Evolutionary conservation across 257 asterid species (phyloP), one percentile per base, ranked within the genome.

Genomic region (Striga asiatica): DNA sequence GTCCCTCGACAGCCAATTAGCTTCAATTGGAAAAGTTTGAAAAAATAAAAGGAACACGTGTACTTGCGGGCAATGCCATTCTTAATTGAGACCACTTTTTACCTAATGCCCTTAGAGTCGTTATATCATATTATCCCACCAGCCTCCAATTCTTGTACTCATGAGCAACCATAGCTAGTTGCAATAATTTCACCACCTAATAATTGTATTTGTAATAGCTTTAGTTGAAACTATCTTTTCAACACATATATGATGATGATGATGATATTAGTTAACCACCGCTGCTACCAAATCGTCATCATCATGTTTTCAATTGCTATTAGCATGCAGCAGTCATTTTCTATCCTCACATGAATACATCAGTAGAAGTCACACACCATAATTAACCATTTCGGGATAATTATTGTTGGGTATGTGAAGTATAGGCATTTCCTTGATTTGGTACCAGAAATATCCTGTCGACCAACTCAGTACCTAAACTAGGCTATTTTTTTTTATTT

Each of bases 251-350:
- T n/a, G n/a, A n/a, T n/a, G n/a, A n/a, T n/a, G n/a, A n/a, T n/a
- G 17, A 23, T 24, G 6, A 22, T n/a, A 22, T 10, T 23, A 58
- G 60, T 65, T 49, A 46, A 45, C 74, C 67, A 68, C 54, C 49
- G 50, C 60, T 60, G 17, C 56, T 37, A 71, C 75, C 73, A 56
- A 60, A 67, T 14, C 22, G 0, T 24, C 10, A 49, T 49, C 5
- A 49, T 49, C 17, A 10, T 24, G 4, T 13, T 48, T 20, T 8
- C 11, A 19, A 21, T 48, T 48, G 31, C 9, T 16, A 9, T 37
- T 37, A 9, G 45, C 38, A 32, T 9, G 11, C 47, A 39, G 1
- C n/a, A 39, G 47, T 39, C 47, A 0, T 39, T 39, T 39, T 39
- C 47, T 12, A 39, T 7, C 5, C 32, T 28, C 5, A 28, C 32